phyloP scores from a whole-genome alignment of 108 stramenopile genomes.

The Thalassiosira profunda region DNA sequence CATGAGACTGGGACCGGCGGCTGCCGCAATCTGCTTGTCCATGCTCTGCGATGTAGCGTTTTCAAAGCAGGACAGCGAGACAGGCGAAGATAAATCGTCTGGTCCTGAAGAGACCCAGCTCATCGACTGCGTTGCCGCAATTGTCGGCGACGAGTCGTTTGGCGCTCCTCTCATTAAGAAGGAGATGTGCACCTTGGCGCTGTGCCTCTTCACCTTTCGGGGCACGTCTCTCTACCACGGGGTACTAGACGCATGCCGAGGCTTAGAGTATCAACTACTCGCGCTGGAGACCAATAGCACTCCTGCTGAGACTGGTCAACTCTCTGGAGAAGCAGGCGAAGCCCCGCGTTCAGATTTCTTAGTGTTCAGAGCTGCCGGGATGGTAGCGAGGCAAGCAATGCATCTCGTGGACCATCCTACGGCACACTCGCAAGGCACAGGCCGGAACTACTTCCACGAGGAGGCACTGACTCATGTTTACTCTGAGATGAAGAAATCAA shows the following conservation, averaged over 20 bases:
- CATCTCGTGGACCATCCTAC: neutral
- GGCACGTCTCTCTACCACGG: neutral
- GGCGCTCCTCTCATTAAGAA: conserved; percentile 8
- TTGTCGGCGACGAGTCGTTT: neutral
- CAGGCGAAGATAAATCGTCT: neutral
- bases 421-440: neutral
- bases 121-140: conserved; percentile 20
- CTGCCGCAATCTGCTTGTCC: conserved; percentile 64
- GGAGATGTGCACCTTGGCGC: conserved; percentile 19
- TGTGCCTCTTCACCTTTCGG: conserved; percentile 10
- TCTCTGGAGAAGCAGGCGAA: neutral
- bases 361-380: conserved; percentile 37
- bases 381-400: conserved; percentile 29
- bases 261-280: conserved; percentile 25
- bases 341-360: conserved; percentile 24
- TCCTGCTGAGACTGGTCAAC: too few relatives aligned
- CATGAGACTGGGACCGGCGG: conserved; percentile 55
- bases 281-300: neutral
- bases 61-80: conserved; percentile 15
- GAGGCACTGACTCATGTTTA: conserved; percentile 43
- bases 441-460: conserved; percentile 24
- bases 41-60: conserved; percentile 57
- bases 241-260: conserved; percentile 15
- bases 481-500: conserved; percentile 38
- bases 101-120: too few relatives aligned